A percentile compares a stretch with the other conserved stretches of the same genome.
Conservation (phyloP, 148 eudicot genomes). For the Rhododendron ovatum region DNA sequence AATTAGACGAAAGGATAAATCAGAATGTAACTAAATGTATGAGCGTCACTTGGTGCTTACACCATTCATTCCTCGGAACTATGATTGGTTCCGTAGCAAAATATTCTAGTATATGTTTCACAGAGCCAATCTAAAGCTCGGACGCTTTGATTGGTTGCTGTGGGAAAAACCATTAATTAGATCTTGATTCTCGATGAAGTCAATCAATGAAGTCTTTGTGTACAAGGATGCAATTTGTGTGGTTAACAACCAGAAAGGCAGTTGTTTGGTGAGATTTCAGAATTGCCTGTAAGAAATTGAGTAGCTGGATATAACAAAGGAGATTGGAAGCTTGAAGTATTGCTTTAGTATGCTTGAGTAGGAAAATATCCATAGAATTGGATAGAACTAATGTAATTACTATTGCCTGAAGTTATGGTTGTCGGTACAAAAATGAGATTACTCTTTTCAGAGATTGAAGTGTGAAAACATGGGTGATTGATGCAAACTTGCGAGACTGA, state of each 20-base stretch:
- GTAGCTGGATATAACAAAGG: background rate
- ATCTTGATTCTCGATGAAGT: background rate
- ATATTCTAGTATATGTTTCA: background rate
- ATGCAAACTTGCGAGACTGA: background rate
- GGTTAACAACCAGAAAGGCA: background rate
- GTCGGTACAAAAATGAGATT: background rate
- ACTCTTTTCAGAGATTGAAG: background rate
- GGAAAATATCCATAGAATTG: background rate
- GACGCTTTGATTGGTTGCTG: background rate
- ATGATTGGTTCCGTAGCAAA: background rate
- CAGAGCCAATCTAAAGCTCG: background rate
- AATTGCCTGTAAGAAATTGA: background rate
- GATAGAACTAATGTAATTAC: background rate
- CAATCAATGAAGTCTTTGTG: background rate
- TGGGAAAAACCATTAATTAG: background rate
- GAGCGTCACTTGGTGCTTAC: background rate
- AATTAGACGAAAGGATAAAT: background rate
- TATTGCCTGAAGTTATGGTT: constrained; percentile 2
- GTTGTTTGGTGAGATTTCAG: background rate
- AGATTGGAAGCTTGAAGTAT: background rate
- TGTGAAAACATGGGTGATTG: background rate
- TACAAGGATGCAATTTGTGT: background rate
- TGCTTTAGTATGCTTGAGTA: background rate
- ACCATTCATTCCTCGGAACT: background rate
- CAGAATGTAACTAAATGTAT: background rate